Conservation (phyloP, 352 stramenopile genomes). For the Globisporangium heterothallicum region DNA sequence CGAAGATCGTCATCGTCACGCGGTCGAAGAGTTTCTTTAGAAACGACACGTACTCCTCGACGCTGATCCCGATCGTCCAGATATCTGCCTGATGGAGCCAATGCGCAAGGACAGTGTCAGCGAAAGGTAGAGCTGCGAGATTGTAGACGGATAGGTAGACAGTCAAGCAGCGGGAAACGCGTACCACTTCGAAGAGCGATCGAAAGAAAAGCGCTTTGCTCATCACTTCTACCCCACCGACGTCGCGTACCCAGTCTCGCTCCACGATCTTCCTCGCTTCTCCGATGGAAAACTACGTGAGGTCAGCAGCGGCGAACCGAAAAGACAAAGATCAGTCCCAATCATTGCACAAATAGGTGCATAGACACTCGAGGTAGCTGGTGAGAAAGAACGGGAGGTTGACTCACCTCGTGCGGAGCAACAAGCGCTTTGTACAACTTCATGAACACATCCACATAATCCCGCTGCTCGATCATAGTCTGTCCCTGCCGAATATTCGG, state of each 20-base stretch:
- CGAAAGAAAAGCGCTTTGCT: conserved; percentile 52
- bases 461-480: conserved; percentile 32
- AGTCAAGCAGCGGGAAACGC: neutral
- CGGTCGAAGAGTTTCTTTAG: conserved; percentile 73
- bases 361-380: too few species aligned
- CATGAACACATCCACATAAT: conserved; percentile 78
- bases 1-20: conserved; percentile 70
- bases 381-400: too few species aligned
- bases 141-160: too few species aligned
- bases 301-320: neutral
- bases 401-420: conserved; percentile 36
- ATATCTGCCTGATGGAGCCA: conserved; percentile 48
- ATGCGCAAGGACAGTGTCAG: neutral
- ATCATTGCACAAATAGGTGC: too few species aligned
- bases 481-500: conserved; percentile 40
- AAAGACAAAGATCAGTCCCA: neutral
- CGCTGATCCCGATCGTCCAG: conserved; percentile 65
- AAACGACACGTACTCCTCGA: conserved; percentile 57
- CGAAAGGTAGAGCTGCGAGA: too few species aligned
- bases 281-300: conserved; percentile 47
- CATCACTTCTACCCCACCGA: conserved; percentile 44
- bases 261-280: conserved; percentile 71
- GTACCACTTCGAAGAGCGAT: conserved; percentile 70
- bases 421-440: conserved; percentile 83
- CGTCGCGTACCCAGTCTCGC: conserved; percentile 66